Percentiles rank a stretch among this genome's conserved stretches.
Conservation (phyloP, 192 early-diverging fungal genomes). For the Coemansia pectinata region DNA sequence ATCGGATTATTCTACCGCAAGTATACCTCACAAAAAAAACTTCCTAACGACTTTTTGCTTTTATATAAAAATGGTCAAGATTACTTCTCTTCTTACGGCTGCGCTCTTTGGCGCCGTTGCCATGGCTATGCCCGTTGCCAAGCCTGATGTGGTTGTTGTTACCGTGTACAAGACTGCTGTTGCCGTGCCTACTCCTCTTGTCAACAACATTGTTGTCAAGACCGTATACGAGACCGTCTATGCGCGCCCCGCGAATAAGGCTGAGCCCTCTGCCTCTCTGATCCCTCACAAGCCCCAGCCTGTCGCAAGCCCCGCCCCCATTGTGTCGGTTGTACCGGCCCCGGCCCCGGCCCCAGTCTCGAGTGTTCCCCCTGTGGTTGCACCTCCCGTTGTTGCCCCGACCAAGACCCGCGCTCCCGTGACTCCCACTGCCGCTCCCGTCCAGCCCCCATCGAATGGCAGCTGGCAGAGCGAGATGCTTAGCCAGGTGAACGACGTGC, state of each 20-base stretch:
- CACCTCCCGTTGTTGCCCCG: background rate
- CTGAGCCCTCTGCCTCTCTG: background rate
- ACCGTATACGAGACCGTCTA: slow-evolving; percentile 21
- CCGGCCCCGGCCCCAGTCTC: background rate
- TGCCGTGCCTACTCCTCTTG: background rate
- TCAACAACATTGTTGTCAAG: slow-evolving; percentile 18
- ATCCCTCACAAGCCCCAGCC: slow-evolving; percentile 7
- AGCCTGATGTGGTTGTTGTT: slow-evolving; percentile 12
- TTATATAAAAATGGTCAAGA: slow-evolving; percentile 28
- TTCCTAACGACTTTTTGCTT: background rate
- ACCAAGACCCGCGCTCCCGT: background rate
- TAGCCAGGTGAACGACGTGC: slow-evolving; percentile 35
- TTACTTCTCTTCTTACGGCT: slow-evolving; percentile 31
- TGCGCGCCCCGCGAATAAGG: background rate
- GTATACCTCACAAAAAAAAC: background rate
- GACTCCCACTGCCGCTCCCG: slow-evolving; percentile 4
- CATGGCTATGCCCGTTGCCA: slow-evolving; percentile 25
- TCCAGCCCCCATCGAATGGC: background rate
- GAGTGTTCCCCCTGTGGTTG: background rate
- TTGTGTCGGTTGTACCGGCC: background rate
- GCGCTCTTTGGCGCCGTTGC: slow-evolving; percentile 33
- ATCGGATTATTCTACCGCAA: slow-evolving; percentile 18
- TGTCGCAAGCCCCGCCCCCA: background rate
- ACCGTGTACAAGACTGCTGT: slow-evolving; percentile 6
- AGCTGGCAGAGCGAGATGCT: slow-evolving; percentile 44